These are phyloP conservation scores for Wickerhamiella brachini DNA, from an alignment of 805 yeast species.

Conservation along the genomic window DNA sequence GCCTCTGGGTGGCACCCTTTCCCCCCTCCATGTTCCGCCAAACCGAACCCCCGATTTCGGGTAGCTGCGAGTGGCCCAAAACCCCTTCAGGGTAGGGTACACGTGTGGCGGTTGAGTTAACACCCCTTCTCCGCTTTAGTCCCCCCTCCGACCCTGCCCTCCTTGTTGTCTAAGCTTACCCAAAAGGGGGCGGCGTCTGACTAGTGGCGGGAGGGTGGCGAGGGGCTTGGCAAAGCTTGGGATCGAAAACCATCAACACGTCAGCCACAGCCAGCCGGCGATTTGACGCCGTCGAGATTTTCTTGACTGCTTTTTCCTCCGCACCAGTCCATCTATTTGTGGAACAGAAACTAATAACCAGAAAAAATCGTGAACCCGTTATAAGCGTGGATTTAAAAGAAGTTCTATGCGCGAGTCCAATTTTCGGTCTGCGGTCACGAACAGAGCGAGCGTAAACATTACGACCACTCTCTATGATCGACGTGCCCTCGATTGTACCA, in stretches of 20 bases:
- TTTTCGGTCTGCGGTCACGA: slow-evolving; percentile 60
- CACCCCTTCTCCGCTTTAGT: too few relatives aligned
- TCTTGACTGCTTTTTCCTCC: too few relatives aligned
- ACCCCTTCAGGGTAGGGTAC: neutral
- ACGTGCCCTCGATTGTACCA: slow-evolving; percentile 80
- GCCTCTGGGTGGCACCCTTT: neutral
- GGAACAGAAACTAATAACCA: neutral
- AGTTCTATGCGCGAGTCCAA: slow-evolving; percentile 73
- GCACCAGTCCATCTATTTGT: neutral
- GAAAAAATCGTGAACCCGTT: neutral
- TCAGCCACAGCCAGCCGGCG: neutral
- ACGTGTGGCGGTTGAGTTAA: too few relatives aligned
- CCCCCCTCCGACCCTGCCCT: too few relatives aligned
- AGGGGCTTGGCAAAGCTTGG: neutral
- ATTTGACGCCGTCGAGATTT: neutral
- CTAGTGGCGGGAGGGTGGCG: neutral
- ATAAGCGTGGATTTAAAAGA: neutral
- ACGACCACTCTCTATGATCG: slow-evolving; percentile 83
- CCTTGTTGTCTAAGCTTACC: too few relatives aligned
- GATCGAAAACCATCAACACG: neutral
- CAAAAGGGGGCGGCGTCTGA: neutral
- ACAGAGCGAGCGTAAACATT: slow-evolving; percentile 85
- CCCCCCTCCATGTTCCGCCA: neutral
- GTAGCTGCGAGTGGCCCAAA: neutral
- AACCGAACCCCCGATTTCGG: neutral